Base-by-base conservation (phyloP, 805 yeast genomes). In the Candida argentea region DNA sequence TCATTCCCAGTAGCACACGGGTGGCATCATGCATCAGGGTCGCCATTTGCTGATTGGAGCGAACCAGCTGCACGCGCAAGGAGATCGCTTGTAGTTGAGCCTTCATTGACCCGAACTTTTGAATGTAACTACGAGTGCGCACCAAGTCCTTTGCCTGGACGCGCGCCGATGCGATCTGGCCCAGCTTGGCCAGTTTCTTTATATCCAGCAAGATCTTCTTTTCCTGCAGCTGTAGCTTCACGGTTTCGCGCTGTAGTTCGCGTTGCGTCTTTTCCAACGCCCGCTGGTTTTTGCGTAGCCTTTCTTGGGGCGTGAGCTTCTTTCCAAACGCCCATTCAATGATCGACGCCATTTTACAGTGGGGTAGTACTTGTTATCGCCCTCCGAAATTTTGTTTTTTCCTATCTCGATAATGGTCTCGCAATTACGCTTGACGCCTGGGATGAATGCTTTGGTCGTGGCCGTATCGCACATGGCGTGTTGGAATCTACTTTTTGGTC, bases 251-350 rank as follows among this genome's bases (percentile, higher is more conserved):
- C 22, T 84, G 86, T 27, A 91, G 63, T 48, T 91, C 99, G 27
- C 98, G 66, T 54, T 86, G 96, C 0, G 97, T 87, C 40, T 87
- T 76, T 46, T 91, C 98, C 16, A 91, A 63, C 5, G 95, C 93
- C 32, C 99, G 63, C 61, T 93, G 98, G 56, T 91, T 93, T 75
- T 76, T 89, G 38, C 96, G 75, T 50, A 91, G 71, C 52, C 86
- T 70, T 57, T 91, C 98, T 50, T 87, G 96, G 7, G 98, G 97
- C 26, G 97, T 85, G 37, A 81, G 60, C 49, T 79, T 73, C 66
- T 85, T 83, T 6, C 98, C 98, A 58, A 91, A 91, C 16, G 83
- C 85, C 97, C 97, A 91, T 46, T 87, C 94, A 40, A 91, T 71
- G 70, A 37, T 74, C 76, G 31, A 86, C 74, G 41, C 96, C 66